These are phyloP conservation scores for Crucibulum parvulum DNA, from an alignment of 1,284 basidiomycete species.

Conservation along the genomic window DNA sequence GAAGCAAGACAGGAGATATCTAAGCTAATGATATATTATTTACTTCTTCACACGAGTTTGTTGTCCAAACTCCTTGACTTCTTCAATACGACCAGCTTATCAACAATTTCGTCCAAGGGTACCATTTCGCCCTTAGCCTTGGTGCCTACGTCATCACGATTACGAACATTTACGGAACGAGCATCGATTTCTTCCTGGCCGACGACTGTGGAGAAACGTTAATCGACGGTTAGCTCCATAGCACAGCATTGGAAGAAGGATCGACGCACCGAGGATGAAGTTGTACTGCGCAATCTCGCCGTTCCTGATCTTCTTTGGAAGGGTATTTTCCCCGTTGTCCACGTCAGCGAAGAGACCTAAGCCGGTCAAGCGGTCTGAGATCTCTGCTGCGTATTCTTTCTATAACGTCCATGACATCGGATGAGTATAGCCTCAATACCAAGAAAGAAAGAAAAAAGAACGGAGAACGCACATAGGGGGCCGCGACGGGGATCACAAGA, in stretches of 20 bases:
- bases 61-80: conserved; percentile 62
- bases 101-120: conserved; percentile 67
- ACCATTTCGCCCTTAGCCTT: conserved; percentile 78
- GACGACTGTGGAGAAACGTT: conserved; percentile 67
- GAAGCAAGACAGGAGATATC: no score
- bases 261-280: conserved; percentile 89
- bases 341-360: conserved; percentile 90
- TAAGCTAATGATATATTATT: neutral
- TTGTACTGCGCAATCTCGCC: conserved; percentile 96
- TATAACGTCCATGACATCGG: conserved; percentile 38
- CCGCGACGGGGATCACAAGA: conserved; percentile 93
- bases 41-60: conserved; percentile 36
- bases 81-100: conserved; percentile 75
- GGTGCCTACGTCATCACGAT: conserved; percentile 90
- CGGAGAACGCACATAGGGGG: conserved; percentile 71
- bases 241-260: conserved; percentile 2
- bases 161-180: conserved; percentile 92
- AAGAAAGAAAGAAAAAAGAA: conserved; percentile 4
- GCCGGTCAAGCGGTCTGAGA: conserved; percentile 72
- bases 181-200: conserved; percentile 91
- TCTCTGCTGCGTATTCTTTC: conserved; percentile 91
- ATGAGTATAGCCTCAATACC: conserved; percentile 13
- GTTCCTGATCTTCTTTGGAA: conserved; percentile 96
- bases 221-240: conserved; percentile 6
- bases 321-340: conserved; percentile 91